These are phyloP conservation scores for Ophiostoma sp. DNA, from an alignment of 2,329 filamentous ascomycete species.

Conservation along the genomic window DNA sequence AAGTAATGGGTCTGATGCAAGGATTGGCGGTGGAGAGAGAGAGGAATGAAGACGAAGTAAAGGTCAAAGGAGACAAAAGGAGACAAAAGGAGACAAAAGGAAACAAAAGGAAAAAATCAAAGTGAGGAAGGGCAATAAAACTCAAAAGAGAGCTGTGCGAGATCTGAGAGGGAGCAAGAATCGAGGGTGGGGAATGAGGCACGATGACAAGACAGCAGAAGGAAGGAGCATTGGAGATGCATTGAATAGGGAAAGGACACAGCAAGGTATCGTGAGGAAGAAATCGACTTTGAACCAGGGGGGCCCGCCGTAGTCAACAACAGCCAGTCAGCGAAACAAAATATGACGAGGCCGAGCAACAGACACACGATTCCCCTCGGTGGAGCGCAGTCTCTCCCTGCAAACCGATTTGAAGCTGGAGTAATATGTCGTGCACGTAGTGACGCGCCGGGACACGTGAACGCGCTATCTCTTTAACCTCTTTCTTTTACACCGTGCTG, in stretches of 20 bases:
- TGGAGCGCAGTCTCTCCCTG: neutral
- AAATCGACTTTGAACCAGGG: neutral
- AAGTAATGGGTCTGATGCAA: slow-evolving; percentile 16
- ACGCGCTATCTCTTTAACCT: slow-evolving; percentile 20
- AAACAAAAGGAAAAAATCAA: too few species aligned
- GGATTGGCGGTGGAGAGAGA: slow-evolving; percentile 4
- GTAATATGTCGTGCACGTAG: neutral
- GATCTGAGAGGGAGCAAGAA: neutral
- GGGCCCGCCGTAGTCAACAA: neutral
- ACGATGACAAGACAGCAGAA: neutral
- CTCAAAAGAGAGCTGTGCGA: too few species aligned
- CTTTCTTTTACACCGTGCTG: neutral
- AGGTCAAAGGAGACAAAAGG: neutral
- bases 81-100: neutral
- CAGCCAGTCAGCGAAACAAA: neutral
- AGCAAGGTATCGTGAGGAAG: neutral
- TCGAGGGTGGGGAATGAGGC: neutral
- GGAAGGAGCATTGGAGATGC: neutral
- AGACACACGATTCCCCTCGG: neutral
- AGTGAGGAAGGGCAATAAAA: neutral
- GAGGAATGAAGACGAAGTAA: neutral
- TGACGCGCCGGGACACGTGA: slow-evolving; percentile 28
- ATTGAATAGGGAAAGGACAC: neutral
- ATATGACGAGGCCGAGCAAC: neutral
- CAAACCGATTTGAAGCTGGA: too few species aligned